A percentile compares a stretch with the other conserved stretches of the same genome.
These are phyloP conservation scores for Alternaria consortialis DNA, from an alignment of 2,329 filamentous ascomycete genomes.

Conservation along the genomic window DNA sequence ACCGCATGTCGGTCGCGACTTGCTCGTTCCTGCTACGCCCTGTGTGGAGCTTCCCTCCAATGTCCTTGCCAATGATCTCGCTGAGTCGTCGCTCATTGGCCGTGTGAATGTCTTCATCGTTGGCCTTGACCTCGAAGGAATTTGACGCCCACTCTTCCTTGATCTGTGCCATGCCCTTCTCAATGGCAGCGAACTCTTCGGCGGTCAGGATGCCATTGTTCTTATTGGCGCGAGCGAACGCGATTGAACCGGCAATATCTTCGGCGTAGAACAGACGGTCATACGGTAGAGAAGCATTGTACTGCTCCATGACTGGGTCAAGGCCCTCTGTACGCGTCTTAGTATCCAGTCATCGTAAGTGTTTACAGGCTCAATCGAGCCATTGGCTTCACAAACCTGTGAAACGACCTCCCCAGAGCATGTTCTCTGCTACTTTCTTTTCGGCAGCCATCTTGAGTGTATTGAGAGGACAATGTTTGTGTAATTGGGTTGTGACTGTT, in stretches of 20 bases:
- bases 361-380: background rate
- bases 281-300: constrained; percentile 83
- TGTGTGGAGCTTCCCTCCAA: constrained; percentile 91
- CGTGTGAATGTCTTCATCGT: constrained; percentile 65
- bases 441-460: constrained; percentile 40
- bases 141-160: constrained; percentile 59
- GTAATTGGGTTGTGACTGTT: constrained; percentile 32
- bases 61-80: constrained; percentile 86
- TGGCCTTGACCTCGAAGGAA: constrained; percentile 58
- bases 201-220: constrained; percentile 77
- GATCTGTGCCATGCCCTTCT: constrained; percentile 72
- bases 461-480: constrained; percentile 1
- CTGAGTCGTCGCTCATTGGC: constrained; percentile 66
- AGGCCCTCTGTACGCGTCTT: constrained; percentile 68
- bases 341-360: constrained; percentile 16
- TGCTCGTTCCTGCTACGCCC: constrained; percentile 87
- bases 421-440: constrained; percentile 51
- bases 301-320: constrained; percentile 85
- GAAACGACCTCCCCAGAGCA: constrained; percentile 52
- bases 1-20: constrained; percentile 86
- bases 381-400: constrained; percentile 12
- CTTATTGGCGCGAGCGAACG: constrained; percentile 81
- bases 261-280: constrained; percentile 81
- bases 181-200: constrained; percentile 77
- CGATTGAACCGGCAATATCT: constrained; percentile 82